Conservation (phyloP, 345 rosid species). For the Aegle marmelos region DNA sequence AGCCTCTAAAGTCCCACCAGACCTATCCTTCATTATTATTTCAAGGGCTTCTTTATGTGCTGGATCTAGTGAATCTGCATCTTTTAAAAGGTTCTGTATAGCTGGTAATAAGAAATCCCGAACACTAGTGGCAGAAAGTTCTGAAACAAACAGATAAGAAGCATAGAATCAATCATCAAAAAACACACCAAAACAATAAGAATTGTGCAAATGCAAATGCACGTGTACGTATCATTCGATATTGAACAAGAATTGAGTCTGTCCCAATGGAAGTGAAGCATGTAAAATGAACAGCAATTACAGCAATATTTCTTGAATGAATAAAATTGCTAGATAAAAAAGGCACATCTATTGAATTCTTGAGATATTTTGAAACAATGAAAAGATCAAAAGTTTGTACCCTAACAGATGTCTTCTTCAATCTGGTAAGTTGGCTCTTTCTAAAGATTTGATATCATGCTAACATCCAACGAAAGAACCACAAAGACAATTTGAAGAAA, state of each 20-base stretch:
- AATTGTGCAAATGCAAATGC: constrained; percentile 3
- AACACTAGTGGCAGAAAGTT: constrained; percentile 63
- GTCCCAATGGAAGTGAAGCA: background rate
- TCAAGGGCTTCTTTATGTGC: constrained; percentile 97
- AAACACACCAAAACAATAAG: background rate
- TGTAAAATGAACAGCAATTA: background rate
- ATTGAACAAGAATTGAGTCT: background rate
- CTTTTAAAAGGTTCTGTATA: constrained; percentile 81
- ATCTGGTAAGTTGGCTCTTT: background rate
- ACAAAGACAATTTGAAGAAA: background rate
- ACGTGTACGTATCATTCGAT: background rate
- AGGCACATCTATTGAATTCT: background rate
- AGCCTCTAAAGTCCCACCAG: constrained; percentile 79
- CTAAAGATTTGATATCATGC: background rate
- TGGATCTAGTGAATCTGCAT: constrained; percentile 82
- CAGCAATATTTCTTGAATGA: background rate
- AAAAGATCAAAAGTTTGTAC: background rate
- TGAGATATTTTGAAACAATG: background rate
- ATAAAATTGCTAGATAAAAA: background rate
- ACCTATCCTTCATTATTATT: constrained; percentile 84
- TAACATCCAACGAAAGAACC: background rate
- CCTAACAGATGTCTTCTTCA: background rate
- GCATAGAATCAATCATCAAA: constrained; percentile 8
- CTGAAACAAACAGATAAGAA: constrained; percentile 35
- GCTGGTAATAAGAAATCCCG: constrained; percentile 77